Evolutionary conservation across 257 asterid species (phyloP), one percentile per base, ranked within the genome.

Genomic region (Solanum neorickii): DNA sequence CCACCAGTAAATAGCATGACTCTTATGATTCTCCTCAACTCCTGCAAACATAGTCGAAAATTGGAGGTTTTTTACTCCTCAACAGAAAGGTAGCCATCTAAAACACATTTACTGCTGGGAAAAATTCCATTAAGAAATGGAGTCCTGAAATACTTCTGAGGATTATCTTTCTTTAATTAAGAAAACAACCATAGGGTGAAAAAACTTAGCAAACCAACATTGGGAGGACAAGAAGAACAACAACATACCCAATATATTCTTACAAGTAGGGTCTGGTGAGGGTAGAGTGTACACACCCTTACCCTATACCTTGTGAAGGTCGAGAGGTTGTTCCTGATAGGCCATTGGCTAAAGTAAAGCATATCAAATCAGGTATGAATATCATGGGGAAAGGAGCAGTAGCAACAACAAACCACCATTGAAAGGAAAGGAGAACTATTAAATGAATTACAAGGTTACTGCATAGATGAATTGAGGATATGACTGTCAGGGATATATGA

Each of bases 1-100:
- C 98, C 98, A 97, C 98, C 93, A 92, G 87, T 92, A 93, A 56
- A 95, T 96, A 37, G 91, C 84, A 46, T 86, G 98, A 83, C 87
- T 86, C 89, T 89, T 94, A 89, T 94, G 96, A 87, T 93, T 89
- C 88, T 66, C 90, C 86, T 91, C 89, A 80, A 86, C 88, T 85
- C 60, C 98, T 93, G 95, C 88, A 85, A 83, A 83, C 56, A 89
- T 73, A 56, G 70, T 5, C 31, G 31, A 69, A n/a, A 15, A 11
- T 83, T 56, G 49, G 84, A 44, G 35, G 29, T 37, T n/a, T 47
- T 74, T 65, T 41, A 75, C 75, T 49, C 56, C 14, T 16, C 46
- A 59, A 18, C 46, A 7, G 47, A 74, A 84, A 75, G 62, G 70
- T 82, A 76, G 52, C 68, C 27, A 44, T 47, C 29, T 69, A 85